Evolutionary conservation across 2,329 filamentous ascomycete genomes (phyloP).

Genomic region (Hypoxylon rubiginosum): DNA sequence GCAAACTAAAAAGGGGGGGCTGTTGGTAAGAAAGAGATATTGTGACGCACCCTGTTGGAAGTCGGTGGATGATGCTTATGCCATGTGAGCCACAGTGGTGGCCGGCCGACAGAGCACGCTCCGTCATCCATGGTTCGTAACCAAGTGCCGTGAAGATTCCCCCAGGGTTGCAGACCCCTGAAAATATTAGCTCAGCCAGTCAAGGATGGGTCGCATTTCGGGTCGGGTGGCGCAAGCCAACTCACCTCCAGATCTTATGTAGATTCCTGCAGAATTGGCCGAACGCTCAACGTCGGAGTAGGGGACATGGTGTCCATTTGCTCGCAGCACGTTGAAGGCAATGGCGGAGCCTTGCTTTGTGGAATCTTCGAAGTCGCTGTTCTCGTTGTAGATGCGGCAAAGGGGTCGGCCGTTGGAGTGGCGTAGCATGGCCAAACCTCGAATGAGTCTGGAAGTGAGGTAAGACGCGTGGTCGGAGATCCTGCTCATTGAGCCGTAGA

Average conservation of each 20-base stretch:
- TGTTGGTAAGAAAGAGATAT: constrained; percentile 15
- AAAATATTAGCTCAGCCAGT: constrained; percentile 21
- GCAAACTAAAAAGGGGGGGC: background rate
- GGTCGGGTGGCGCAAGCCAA: constrained; percentile 20
- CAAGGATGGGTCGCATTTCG: background rate
- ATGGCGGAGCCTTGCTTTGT: constrained; percentile 71
- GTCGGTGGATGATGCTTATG: constrained; percentile 65
- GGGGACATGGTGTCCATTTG: constrained; percentile 66
- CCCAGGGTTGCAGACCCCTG: constrained; percentile 64
- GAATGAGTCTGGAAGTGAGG: constrained; percentile 64
- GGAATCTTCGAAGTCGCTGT: constrained; percentile 63
- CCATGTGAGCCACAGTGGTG: constrained; percentile 69
- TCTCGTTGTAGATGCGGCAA: constrained; percentile 68
- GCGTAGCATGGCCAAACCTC: constrained; percentile 60
- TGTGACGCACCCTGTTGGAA: constrained; percentile 64
- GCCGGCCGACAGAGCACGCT: constrained; percentile 66
- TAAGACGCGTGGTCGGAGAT: constrained; percentile 70
- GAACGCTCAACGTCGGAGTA: constrained; percentile 71
- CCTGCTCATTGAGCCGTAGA: constrained; percentile 71
- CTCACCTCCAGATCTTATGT: constrained; percentile 69
- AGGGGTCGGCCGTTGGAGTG: constrained; percentile 67
- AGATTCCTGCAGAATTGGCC: constrained; percentile 68
- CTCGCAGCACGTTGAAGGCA: constrained; percentile 71
- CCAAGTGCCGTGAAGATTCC: constrained; percentile 62
- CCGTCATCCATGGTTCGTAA: constrained; percentile 68